phyloP scores from a whole-genome alignment of 345 rosid species.

The Pugionium dolabratum region DNA sequence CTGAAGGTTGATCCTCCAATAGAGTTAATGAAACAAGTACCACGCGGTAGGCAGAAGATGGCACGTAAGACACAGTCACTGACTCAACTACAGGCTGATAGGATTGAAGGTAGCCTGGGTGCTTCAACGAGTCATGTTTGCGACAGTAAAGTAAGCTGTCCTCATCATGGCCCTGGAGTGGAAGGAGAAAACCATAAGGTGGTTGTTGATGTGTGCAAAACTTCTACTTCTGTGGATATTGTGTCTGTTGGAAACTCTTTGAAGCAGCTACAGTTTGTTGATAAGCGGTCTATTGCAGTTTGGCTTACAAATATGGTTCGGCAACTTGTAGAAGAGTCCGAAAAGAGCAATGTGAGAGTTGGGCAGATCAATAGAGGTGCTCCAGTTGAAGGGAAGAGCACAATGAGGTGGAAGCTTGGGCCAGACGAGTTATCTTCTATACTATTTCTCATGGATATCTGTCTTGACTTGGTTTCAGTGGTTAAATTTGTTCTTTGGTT shows the following conservation, averaged over 20 bases:
- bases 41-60: conserved; percentile 83
- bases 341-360: conserved; percentile 58
- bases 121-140: conserved; percentile 94
- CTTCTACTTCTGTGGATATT: conserved; percentile 52
- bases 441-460: conserved; percentile 76
- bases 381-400: conserved; percentile 60
- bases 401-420: conserved; percentile 77
- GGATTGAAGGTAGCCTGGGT: conserved; percentile 98
- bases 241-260: conserved; percentile 72
- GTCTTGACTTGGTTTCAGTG: conserved; percentile 70
- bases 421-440: conserved; percentile 82
- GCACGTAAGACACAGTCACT: conserved; percentile 87
- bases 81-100: conserved; percentile 87
- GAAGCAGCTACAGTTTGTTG: conserved; percentile 69
- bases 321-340: conserved; percentile 79
- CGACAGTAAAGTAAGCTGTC: conserved; percentile 73
- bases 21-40: conserved; percentile 68
- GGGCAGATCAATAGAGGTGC: conserved; percentile 63
- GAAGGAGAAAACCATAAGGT: conserved; percentile 66
- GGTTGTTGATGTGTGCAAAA: conserved; percentile 59
- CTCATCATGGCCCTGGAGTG: conserved; percentile 67
- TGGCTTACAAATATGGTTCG: conserved; percentile 75
- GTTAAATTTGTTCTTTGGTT: conserved; percentile 88
- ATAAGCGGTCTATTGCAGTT: conserved; percentile 69
- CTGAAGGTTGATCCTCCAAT: conserved; percentile 65